Conservation (phyloP, 2,329 filamentous ascomycete species). For the Cephalotrichum gorgonifer region DNA sequence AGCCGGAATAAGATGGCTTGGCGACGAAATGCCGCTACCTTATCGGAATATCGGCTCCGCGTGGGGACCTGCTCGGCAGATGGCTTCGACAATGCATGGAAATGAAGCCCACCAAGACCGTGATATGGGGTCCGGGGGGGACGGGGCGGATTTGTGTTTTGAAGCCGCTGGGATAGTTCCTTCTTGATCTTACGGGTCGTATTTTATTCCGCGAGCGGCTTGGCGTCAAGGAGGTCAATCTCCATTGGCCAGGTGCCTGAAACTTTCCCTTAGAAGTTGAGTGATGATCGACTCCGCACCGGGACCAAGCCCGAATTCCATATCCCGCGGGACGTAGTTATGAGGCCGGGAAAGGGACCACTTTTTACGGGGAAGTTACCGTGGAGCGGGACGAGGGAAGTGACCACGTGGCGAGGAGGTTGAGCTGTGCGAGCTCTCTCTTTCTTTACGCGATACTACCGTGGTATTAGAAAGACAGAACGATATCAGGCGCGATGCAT, state of each 20-base stretch:
- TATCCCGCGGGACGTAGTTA: background rate
- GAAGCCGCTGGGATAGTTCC: background rate
- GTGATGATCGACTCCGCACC: background rate
- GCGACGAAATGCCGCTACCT: constrained; percentile 16
- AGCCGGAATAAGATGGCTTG: constrained; percentile 2
- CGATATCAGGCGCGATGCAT: background rate
- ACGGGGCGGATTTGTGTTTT: no score
- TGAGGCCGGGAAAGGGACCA: background rate
- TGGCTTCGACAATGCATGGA: constrained; percentile 17
- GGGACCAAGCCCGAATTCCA: background rate
- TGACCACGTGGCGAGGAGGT: background rate
- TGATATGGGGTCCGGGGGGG: background rate
- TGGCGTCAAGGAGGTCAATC: background rate
- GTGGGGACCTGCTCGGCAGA: constrained; percentile 36
- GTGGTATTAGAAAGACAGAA: background rate
- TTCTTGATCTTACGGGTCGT: background rate
- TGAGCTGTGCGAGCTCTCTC: background rate
- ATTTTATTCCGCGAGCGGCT: background rate
- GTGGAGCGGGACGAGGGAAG: background rate
- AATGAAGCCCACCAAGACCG: background rate
- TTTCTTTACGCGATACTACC: background rate
- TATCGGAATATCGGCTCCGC: constrained; percentile 39
- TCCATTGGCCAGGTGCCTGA: background rate
- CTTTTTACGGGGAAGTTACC: background rate
- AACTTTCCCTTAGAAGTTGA: background rate